A percentile compares a stretch with the other conserved stretches of the same genome.
Evolutionary conservation across 2,329 filamentous ascomycete genomes (phyloP).

Genomic region (Bipolaris sorokiniana): DNA sequence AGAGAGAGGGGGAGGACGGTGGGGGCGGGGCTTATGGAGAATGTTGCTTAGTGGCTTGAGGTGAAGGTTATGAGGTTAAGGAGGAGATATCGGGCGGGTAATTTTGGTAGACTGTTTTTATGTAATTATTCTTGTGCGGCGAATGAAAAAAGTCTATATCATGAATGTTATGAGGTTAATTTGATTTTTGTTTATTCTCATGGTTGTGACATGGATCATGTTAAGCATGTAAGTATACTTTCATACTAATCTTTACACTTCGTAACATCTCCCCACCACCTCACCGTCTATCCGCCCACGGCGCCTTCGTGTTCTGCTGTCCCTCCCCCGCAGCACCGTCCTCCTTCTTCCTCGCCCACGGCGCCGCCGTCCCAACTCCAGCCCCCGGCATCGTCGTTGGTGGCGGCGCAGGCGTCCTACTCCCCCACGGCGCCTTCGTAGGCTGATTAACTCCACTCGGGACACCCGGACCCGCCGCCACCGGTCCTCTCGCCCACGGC

Average conservation of each 20-base stretch:
- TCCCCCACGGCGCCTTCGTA: constrained; percentile 37
- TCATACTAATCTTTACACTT: not conserved
- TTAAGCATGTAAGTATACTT: not conserved
- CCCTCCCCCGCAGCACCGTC: constrained; percentile 4
- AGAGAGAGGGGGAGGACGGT: constrained; percentile 82
- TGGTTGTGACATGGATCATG: not conserved
- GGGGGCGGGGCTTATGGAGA: constrained; percentile 82
- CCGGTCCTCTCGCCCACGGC: constrained; percentile 27
- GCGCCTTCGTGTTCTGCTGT: constrained; percentile 29
- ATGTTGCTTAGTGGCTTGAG: constrained; percentile 22
- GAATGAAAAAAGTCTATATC: not conserved
- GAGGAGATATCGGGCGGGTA: no score
- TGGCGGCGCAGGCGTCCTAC: constrained; percentile 26
- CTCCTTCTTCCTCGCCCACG: constrained; percentile 28
- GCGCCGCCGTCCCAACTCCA: constrained; percentile 30
- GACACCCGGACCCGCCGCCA: constrained; percentile 7
- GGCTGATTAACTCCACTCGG: constrained; percentile 43
- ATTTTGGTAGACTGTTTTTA: not conserved
- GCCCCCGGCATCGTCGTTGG: constrained; percentile 25
- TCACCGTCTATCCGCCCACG: constrained; percentile 31
- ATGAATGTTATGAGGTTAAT: not conserved
- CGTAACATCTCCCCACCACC: no score
- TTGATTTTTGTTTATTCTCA: not conserved
- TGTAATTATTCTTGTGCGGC: not conserved
- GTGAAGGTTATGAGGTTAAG: no score